Percentiles rank a stretch among this genome's conserved stretches.
Conservation (phyloP, 352 stramenopile genomes). For the Pythium phragmiticola region DNA sequence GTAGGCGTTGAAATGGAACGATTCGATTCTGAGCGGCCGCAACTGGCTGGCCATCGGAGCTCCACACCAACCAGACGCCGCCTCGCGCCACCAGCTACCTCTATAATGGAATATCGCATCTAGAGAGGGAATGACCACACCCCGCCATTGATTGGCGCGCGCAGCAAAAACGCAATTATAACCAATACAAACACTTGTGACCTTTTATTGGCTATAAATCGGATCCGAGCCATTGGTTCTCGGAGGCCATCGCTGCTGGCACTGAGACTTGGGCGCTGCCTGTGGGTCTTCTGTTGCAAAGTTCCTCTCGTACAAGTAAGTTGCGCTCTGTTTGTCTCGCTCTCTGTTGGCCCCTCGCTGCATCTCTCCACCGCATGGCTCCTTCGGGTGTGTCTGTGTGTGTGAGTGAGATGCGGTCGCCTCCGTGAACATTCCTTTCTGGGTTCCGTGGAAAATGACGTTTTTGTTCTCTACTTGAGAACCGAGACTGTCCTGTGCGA, state of each 20-base stretch:
- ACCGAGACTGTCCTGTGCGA: slow-evolving; percentile 90
- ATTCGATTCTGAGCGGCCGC: slow-evolving; percentile 28
- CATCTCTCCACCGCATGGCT: not conserved
- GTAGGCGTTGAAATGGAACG: slow-evolving; percentile 25
- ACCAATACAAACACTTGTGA: slow-evolving; percentile 8
- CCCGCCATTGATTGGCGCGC: slow-evolving; percentile 26
- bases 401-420: slow-evolving; percentile 19
- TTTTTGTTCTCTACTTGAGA: slow-evolving; percentile 77
- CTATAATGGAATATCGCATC: slow-evolving; percentile 8
- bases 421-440: slow-evolving; percentile 24
- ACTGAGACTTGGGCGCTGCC: not conserved
- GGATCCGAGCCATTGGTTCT: slow-evolving; percentile 22
- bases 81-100: slow-evolving; percentile 15
- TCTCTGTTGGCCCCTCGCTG: slow-evolving; percentile 18
- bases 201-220: slow-evolving; percentile 23
- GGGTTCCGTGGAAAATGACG: slow-evolving; percentile 45
- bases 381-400: slow-evolving; percentile 1
- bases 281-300: slow-evolving; percentile 70
- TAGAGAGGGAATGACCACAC: not conserved
- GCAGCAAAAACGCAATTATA: not conserved
- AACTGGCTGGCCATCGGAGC: slow-evolving; percentile 19
- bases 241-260: not conserved
- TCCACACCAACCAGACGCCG: slow-evolving; percentile 24
- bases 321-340: slow-evolving; percentile 30
- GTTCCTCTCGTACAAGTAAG: slow-evolving; percentile 86